Conservation (phyloP, 2,329 filamentous ascomycete species). For the Penicillium italicum region DNA sequence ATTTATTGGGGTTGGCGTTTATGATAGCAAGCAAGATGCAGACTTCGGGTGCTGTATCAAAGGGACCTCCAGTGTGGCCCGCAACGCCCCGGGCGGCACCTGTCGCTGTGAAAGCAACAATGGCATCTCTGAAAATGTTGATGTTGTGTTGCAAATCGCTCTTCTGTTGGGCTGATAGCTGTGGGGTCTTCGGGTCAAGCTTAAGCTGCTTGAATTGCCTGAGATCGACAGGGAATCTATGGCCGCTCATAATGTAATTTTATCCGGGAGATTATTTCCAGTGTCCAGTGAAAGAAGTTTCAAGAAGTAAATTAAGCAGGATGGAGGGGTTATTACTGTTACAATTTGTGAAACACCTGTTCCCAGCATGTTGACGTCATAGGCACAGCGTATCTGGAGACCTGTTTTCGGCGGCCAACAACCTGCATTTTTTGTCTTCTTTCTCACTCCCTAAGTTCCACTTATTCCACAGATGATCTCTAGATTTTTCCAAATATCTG, state of each 20-base stretch:
- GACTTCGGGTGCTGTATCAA: slow-evolving; percentile 41
- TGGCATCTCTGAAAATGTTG: slow-evolving; percentile 39
- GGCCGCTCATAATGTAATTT: slow-evolving; percentile 9
- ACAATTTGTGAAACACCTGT: neutral
- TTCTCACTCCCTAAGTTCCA: neutral
- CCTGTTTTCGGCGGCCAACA: slow-evolving; percentile 2
- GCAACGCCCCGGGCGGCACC: slow-evolving; percentile 38
- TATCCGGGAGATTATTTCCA: too few relatives aligned
- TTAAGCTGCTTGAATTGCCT: slow-evolving; percentile 36
- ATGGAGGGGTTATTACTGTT: neutral
- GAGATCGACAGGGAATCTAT: slow-evolving; percentile 33
- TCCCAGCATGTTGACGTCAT: slow-evolving; percentile 7
- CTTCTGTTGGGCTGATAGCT: slow-evolving; percentile 37
- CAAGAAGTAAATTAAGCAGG: neutral
- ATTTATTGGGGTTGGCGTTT: slow-evolving; percentile 32
- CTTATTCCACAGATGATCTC: neutral
- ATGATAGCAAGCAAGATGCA: slow-evolving; percentile 40
- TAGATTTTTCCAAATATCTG: neutral
- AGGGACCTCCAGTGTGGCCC: slow-evolving; percentile 41
- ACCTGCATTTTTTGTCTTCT: neutral
- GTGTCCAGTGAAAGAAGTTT: too few relatives aligned
- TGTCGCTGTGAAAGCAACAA: slow-evolving; percentile 40
- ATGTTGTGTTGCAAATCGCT: slow-evolving; percentile 39
- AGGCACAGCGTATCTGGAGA: neutral
- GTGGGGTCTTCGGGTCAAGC: slow-evolving; percentile 34